Evolutionary conservation across 129 eudicot species (phyloP).

Genomic region (Tanacetum coccineum): DNA sequence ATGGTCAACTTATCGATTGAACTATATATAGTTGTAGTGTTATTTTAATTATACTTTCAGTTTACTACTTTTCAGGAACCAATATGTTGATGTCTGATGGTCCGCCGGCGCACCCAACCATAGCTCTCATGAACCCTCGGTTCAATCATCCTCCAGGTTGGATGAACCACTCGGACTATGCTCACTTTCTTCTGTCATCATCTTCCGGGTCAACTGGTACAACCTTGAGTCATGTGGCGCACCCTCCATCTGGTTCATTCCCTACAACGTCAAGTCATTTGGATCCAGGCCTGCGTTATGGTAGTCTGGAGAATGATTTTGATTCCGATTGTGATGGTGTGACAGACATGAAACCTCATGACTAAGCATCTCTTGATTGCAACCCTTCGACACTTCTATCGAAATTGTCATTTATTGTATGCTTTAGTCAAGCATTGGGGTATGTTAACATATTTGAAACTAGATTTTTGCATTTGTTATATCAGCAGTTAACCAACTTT

Average conservation of each 20-base stretch:
- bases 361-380: constrained; percentile 8
- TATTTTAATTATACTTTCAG: too few species aligned
- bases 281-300: constrained; percentile 12
- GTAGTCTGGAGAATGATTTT: constrained; percentile 18
- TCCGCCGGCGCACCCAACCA: too few species aligned
- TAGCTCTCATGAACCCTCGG: too few species aligned
- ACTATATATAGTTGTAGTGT: too few species aligned
- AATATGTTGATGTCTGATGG: too few species aligned
- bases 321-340: constrained; percentile 29
- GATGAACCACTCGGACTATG: too few species aligned
- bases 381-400: constrained; percentile 31
- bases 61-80: too few species aligned
- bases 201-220: constrained; percentile 21
- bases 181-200: constrained; percentile 56
- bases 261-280: constrained; percentile 6
- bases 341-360: constrained; percentile 23
- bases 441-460: too few species aligned
- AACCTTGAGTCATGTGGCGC: constrained; percentile 22
- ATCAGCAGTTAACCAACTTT: too few species aligned
- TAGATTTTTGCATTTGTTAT: too few species aligned
- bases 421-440: not conserved
- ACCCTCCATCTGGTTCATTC: constrained; percentile 11
- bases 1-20: not conserved
- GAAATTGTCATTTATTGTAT: constrained; percentile 20
- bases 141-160: too few species aligned